These are phyloP conservation scores for Thecaphora thlaspeos DNA, from an alignment of 1,284 basidiomycete species.

Conservation along the genomic window DNA sequence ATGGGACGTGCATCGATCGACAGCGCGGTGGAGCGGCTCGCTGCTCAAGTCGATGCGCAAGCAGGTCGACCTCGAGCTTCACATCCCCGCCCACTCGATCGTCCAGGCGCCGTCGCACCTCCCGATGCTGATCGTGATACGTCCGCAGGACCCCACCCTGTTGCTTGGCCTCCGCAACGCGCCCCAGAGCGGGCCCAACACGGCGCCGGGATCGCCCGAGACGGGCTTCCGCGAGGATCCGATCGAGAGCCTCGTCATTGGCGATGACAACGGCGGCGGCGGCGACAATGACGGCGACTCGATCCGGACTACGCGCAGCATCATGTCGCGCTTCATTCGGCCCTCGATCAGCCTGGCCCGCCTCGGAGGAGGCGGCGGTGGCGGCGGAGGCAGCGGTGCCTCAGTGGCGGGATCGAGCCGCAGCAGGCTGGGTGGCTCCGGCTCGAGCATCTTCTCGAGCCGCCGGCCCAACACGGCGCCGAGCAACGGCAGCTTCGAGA, in stretches of 20 bases:
- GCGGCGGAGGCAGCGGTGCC: not conserved
- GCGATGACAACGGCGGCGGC: not conserved
- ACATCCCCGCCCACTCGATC: constrained; percentile 27
- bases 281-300: constrained; percentile 25
- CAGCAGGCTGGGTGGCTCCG: not conserved
- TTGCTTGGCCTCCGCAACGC: constrained; percentile 24
- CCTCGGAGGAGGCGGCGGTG: constrained; percentile 2
- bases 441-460: constrained; percentile 32
- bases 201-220: constrained; percentile 24
- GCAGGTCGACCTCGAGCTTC: constrained; percentile 44
- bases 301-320: constrained; percentile 34
- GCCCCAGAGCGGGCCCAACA: constrained; percentile 24
- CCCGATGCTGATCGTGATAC: constrained; percentile 44
- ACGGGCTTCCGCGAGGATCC: constrained; percentile 18
- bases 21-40: constrained; percentile 46
- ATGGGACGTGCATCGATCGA: constrained; percentile 37
- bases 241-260: constrained; percentile 15
- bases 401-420: constrained; percentile 5
- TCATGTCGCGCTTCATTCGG: constrained; percentile 28
- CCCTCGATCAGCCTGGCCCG: constrained; percentile 24
- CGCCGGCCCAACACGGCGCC: constrained; percentile 42
- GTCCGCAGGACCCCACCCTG: constrained; percentile 43
- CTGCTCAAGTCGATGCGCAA: constrained; percentile 32
- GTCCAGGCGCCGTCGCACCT: constrained; percentile 45
- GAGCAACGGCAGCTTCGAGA: constrained; percentile 33